A percentile compares a stretch with the other conserved stretches of the same genome.
phyloP scores from a whole-genome alignment of 768 basidiomycete genomes.

The Tulasnella sp. region DNA sequence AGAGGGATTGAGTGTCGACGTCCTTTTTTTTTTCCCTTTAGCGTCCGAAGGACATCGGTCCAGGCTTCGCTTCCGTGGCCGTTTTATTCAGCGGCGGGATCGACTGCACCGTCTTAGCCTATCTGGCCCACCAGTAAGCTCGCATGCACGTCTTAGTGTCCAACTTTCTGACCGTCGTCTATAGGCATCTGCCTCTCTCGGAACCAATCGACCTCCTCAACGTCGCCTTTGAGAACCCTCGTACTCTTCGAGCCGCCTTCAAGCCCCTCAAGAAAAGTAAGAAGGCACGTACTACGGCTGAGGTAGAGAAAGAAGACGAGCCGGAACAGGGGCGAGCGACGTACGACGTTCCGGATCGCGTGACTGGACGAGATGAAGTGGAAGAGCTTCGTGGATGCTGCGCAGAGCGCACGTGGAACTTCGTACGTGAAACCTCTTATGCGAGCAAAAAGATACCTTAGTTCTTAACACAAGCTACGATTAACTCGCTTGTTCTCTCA shows the following conservation, averaged over 20 bases:
- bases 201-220: constrained; percentile 90
- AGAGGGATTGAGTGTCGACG: too few relatives aligned
- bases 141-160: too few relatives aligned
- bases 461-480: too few relatives aligned
- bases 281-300: background rate
- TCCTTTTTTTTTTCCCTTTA: too few relatives aligned
- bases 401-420: constrained; percentile 78
- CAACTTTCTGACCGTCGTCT: too few relatives aligned
- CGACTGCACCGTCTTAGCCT: constrained; percentile 77
- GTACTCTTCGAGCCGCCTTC: constrained; percentile 48
- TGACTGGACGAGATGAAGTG: constrained; percentile 65
- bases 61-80: constrained; percentile 48
- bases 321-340: constrained; percentile 15
- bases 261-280: constrained; percentile 28
- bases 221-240: constrained; percentile 93
- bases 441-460: too few relatives aligned
- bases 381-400: constrained; percentile 68
- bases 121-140: constrained; percentile 60
- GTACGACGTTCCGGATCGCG: constrained; percentile 82
- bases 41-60: too few relatives aligned
- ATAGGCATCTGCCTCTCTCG: constrained; percentile 59
- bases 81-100: constrained; percentile 95
- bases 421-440: constrained; percentile 58
- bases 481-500: constrained; percentile 20
- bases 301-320: background rate